Evolutionary conservation across 495 filamentous ascomycete species (phyloP).

Genomic region (Lentithecium fluviatile): DNA sequence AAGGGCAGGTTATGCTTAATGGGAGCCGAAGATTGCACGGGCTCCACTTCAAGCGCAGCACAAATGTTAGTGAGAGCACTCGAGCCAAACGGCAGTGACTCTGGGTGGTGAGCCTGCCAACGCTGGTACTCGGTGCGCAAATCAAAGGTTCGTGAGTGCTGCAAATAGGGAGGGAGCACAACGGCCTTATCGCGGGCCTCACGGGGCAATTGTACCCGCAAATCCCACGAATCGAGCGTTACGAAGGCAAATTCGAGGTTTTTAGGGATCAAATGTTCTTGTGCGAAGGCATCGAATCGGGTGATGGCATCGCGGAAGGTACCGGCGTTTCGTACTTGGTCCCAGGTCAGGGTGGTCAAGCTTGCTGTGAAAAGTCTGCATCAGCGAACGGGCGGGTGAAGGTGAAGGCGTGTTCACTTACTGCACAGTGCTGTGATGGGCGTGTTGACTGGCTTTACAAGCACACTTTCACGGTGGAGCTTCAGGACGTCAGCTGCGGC

Average conservation of each 20-base stretch:
- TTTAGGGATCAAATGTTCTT: conserved; percentile 78
- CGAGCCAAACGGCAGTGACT: conserved; percentile 93
- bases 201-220: conserved; percentile 93
- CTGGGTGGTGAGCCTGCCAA: conserved; percentile 97
- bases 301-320: conserved; percentile 95
- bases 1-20: conserved; percentile 99
- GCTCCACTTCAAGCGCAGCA: conserved; percentile 94
- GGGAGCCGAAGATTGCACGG: conserved; percentile 91
- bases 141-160: conserved; percentile 96
- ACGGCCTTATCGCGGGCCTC: conserved; percentile 98
- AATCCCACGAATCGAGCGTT: conserved; percentile 96
- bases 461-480: conserved; percentile 91
- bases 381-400: conserved; percentile 14
- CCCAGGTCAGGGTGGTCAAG: conserved; percentile 96
- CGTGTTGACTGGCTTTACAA: conserved; percentile 97
- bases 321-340: conserved; percentile 94
- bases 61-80: conserved; percentile 96
- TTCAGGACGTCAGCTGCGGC: conserved; percentile 43
- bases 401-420: conserved; percentile 55
- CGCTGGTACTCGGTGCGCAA: conserved; percentile 94
- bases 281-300: conserved; percentile 87
- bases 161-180: conserved; percentile 91
- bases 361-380: conserved; percentile 61
- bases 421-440: conserved; percentile 98
- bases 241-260: conserved; percentile 96